Evolutionary conservation across 2,329 filamentous ascomycete genomes (phyloP), one percentile per base, ranked within the genome.

Genomic region (Fusarium buxicola): DNA sequence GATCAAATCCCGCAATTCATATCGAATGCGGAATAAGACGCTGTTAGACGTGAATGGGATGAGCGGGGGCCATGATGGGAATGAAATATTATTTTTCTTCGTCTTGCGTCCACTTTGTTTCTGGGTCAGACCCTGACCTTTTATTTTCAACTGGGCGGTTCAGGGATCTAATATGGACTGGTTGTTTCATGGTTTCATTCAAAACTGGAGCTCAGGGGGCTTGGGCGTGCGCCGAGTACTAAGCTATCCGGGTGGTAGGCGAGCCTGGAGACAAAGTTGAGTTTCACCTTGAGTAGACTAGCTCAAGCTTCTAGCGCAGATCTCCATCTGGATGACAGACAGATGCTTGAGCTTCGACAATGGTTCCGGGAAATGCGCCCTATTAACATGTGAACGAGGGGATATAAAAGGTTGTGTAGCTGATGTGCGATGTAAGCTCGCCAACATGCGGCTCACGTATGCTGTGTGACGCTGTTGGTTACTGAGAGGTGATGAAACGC

Each of bases 271-370:
- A 47, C 30, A 44, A 43, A 25, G 27, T 35, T 53, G 32, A 40
- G 51, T 61, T 65, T 63, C 66, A 55, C 63, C 62, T 46, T 21
- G 43, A 61, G 35, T 30, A 54, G 54, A 25, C 40, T 65, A 59
- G 54, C 38, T 46, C 15, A 8, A n/a, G 25, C 27, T 25, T 56
- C 39, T 65, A 63, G 40, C 47, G 62, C 27, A 49, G 46, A 65
- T 63, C 62, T 30, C n/a, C n/a, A n/a, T n/a, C 25, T 41, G 24
- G 46, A 52, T 55, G 53, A 59, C 49, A 60, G 58, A 27, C 56
- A 31, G 21, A 40, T 27, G 28, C 39, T 43, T 12, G 30, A 34
- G 24, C 39, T 58, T 46, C 6, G 28, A 47, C 41, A 9, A 54
- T 62, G 58, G 25, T 54, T 56, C 36, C 43, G 35, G 60, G 25